Evolutionary conservation across 1,139 yeast species (phyloP).

Genomic region (Saccharomycopsis phalli): DNA sequence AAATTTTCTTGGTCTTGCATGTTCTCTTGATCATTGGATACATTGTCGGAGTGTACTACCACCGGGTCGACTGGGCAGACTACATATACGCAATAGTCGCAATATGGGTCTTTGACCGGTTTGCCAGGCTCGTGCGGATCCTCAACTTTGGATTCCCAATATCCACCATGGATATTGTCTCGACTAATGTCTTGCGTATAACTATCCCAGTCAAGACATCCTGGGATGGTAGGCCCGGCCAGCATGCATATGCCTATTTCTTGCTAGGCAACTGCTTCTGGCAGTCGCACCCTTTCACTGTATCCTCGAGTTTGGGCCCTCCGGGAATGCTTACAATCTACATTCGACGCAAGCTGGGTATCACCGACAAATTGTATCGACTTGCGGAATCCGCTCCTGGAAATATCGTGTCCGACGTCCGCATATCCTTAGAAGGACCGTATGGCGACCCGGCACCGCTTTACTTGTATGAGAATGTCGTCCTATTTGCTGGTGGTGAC

Average conservation of each 20-base stretch:
- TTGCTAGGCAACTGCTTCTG: conserved; percentile 28
- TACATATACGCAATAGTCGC: conserved; percentile 47
- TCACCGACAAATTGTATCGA: conserved; percentile 29
- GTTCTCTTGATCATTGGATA: conserved; percentile 47
- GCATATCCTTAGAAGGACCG: conserved; percentile 30
- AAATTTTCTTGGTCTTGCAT: conserved; percentile 51
- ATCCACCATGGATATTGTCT: conserved; percentile 27
- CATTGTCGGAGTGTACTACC: conserved; percentile 52
- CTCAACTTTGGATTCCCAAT: conserved; percentile 37
- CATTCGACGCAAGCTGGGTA: conserved; percentile 33
- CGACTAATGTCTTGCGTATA: conserved; percentile 34
- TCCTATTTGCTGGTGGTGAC: conserved; percentile 62
- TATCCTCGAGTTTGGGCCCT: conserved; percentile 28
- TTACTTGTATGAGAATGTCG: conserved; percentile 43
- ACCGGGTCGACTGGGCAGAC: conserved; percentile 37
- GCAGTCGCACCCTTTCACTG: conserved; percentile 53
- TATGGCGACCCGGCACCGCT: conserved; percentile 38
- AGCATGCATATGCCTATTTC: conserved; percentile 33
- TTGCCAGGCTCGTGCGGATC: conserved; percentile 41
- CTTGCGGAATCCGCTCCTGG: conserved; percentile 1
- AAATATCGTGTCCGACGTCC: conserved; percentile 8
- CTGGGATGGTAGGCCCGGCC: conserved; percentile 32
- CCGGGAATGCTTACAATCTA: conserved; percentile 26
- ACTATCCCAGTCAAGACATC: conserved; percentile 20
- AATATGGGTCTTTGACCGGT: conserved; percentile 56